A percentile compares a stretch with the other conserved stretches of the same genome.
phyloP scores from a whole-genome alignment of 495 filamentous ascomycete species.

The Xylaria scruposa region DNA sequence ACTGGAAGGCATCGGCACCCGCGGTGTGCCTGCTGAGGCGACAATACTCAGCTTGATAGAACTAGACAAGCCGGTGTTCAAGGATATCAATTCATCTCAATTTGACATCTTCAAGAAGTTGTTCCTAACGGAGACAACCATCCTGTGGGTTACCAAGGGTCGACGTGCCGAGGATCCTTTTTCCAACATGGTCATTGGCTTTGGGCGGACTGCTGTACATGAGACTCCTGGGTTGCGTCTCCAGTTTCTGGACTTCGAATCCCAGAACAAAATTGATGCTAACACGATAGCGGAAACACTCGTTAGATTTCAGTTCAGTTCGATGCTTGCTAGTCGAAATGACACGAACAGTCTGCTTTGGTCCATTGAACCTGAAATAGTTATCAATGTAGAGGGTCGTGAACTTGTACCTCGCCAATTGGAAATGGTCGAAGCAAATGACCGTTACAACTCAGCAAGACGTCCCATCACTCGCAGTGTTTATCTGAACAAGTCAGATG shows the following conservation, averaged over 20 bases:
- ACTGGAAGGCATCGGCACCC: not conserved
- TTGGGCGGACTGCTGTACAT: conserved; percentile 15
- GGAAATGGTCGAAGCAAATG: not conserved
- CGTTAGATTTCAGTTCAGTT: not conserved
- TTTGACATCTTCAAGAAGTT: not conserved
- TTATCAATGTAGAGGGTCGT: conserved; percentile 23
- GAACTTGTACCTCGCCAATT: not conserved
- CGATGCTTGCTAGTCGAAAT: not conserved
- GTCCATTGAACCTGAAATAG: conserved; percentile 43
- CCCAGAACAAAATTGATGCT: not conserved
- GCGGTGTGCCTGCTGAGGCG: not conserved
- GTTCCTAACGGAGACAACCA: not conserved
- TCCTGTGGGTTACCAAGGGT: conserved; percentile 34
- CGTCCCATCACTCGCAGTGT: not conserved
- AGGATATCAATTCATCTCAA: not conserved
- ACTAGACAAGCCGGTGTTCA: not conserved
- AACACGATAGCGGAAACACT: not conserved
- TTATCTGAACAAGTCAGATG: not conserved
- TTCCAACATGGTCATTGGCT: conserved; percentile 28
- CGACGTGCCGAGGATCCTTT: conserved; percentile 18
- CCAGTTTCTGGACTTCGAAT: conserved; percentile 40
- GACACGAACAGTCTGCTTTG: conserved; percentile 31
- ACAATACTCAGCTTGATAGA: not conserved
- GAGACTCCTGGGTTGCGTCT: conserved; percentile 18
- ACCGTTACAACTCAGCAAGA: not conserved